Conservation (phyloP, 2,329 filamentous ascomycete genomes). For the Diaporthe capsici region DNA sequence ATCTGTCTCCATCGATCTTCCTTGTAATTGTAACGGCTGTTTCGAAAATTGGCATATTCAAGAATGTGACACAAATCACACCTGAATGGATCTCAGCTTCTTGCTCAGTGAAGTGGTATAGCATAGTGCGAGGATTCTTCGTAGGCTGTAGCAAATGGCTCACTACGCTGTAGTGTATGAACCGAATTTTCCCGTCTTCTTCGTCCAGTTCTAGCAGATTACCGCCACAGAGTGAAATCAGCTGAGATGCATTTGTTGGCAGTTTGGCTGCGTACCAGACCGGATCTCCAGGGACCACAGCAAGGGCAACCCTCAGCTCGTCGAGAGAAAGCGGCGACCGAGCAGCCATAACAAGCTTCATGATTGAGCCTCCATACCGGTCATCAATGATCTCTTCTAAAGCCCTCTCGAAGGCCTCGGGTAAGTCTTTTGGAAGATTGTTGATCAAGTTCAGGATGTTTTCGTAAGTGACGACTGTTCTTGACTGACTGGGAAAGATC, state of each 20-base stretch:
- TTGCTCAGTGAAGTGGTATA: background rate
- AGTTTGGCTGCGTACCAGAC: background rate
- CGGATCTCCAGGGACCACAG: conserved; percentile 2
- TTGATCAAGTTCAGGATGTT: background rate
- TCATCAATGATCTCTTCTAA: conserved; percentile 12
- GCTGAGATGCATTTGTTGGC: background rate
- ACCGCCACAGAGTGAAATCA: conserved; percentile 26
- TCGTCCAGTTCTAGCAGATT: conserved; percentile 28
- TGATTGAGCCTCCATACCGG: background rate
- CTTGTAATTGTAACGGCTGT: background rate
- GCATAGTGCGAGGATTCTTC: background rate
- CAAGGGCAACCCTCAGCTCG: conserved; percentile 8
- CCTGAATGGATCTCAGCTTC: background rate
- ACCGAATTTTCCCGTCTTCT: conserved; percentile 23
- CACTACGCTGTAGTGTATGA: conserved; percentile 34
- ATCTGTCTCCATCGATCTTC: background rate
- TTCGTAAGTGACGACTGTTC: background rate
- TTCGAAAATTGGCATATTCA: background rate
- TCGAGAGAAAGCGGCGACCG: conserved; percentile 16
- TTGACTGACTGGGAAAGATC: background rate
- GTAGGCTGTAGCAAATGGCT: background rate
- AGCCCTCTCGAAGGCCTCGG: conserved; percentile 26
- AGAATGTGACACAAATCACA: conserved; percentile 14
- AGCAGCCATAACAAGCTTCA: conserved; percentile 22
- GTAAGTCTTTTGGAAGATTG: conserved; percentile 15